Evolutionary conservation across 2,329 filamentous ascomycete species (phyloP).

Genomic region (Teratosphaeriaceae sp.): DNA sequence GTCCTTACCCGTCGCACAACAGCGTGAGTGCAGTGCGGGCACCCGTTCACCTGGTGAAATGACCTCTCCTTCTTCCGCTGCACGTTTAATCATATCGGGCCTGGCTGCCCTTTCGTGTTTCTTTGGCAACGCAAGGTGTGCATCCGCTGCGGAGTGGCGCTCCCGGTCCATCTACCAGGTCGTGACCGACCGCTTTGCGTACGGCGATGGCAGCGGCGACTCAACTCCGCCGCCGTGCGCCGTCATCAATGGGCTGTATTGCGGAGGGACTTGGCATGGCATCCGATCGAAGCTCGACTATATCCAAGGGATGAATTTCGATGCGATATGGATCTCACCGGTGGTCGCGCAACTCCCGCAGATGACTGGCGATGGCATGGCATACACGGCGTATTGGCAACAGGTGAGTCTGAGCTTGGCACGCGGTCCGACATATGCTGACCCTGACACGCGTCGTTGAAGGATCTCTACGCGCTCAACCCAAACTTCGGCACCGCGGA

Average conservation of each 20-base stretch:
- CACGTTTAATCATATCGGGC: constrained; percentile 1
- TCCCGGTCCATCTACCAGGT: constrained; percentile 34
- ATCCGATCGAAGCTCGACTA: constrained; percentile 38
- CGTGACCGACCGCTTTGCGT: constrained; percentile 33
- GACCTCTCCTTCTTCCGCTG: neutral
- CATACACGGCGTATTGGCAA: constrained; percentile 47
- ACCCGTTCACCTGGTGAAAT: neutral
- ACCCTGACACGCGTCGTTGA: too few species aligned
- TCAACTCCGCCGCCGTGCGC: constrained; percentile 16
- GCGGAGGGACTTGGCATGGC: constrained; percentile 36
- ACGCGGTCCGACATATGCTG: too few species aligned
- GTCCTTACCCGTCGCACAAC: neutral
- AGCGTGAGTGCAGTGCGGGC: neutral
- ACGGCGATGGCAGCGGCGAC: constrained; percentile 18
- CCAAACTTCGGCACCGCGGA: constrained; percentile 51
- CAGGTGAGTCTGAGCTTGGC: too few species aligned
- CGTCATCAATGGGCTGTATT: constrained; percentile 25
- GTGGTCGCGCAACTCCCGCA: constrained; percentile 37
- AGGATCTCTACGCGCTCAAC: constrained; percentile 50
- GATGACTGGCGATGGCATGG: constrained; percentile 35
- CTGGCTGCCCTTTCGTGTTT: constrained; percentile 4
- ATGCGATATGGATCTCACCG: constrained; percentile 45
- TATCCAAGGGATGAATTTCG: constrained; percentile 37
- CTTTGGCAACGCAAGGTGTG: constrained; percentile 15
- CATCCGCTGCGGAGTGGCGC: constrained; percentile 32